Percentiles rank a stretch among this genome's conserved stretches.
Conservation (phyloP, 305 asterid genomes). For the Fraxinus nigra region DNA sequence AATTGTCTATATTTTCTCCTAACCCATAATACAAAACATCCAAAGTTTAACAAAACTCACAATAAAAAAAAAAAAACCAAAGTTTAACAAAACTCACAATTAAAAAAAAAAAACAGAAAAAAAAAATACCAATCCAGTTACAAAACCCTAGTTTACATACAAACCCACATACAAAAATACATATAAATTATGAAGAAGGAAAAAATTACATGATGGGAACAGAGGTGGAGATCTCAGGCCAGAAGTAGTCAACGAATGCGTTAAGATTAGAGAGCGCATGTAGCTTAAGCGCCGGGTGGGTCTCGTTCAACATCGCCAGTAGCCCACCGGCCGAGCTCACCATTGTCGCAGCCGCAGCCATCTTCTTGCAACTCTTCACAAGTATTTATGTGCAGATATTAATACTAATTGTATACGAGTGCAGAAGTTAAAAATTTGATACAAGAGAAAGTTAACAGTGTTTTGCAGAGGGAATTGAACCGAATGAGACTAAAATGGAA, state of each 20-base stretch:
- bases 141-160: conserved; percentile 1
- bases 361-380: background rate
- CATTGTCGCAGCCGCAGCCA: conserved; percentile 73
- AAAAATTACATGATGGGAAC: conserved; percentile 66
- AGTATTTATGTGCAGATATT: background rate
- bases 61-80: background rate
- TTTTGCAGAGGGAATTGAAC: background rate
- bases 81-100: background rate
- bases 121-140: background rate
- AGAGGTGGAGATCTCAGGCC: conserved; percentile 97
- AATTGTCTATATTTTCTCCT: background rate
- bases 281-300: conserved; percentile 72
- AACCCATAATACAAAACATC: background rate
- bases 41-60: background rate
- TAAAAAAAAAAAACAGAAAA: background rate
- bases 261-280: conserved; percentile 92
- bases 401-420: background rate
- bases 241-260: conserved; percentile 75
- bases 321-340: conserved; percentile 90
- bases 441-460: background rate
- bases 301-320: conserved; percentile 82
- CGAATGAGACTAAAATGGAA: background rate
- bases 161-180: background rate
- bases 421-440: conserved; percentile 19
- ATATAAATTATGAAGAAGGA: background rate